These are phyloP conservation scores for Bacidia rubella DNA, from an alignment of 495 filamentous ascomycete species.

Conservation along the genomic window DNA sequence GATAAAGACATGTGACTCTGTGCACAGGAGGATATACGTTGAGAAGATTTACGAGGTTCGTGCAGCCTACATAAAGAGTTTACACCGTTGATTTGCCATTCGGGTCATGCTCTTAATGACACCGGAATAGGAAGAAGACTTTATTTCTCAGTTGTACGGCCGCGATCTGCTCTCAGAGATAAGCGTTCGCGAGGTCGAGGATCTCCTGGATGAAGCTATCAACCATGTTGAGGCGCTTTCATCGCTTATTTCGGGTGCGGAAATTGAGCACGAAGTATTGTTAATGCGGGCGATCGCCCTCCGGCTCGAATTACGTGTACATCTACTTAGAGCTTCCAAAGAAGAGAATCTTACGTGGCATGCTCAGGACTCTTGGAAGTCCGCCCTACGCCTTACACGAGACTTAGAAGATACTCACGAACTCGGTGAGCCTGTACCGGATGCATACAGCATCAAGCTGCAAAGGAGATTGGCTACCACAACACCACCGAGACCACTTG, in stretches of 20 bases:
- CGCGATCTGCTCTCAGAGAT: slow-evolving; percentile 57
- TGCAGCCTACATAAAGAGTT: slow-evolving; percentile 5
- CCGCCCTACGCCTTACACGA: too few relatives aligned
- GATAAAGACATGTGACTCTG: slow-evolving; percentile 69
- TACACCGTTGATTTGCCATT: neutral
- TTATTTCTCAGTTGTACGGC: slow-evolving; percentile 79
- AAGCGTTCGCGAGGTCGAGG: slow-evolving; percentile 39
- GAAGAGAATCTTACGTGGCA: too few relatives aligned
- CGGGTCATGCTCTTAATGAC: slow-evolving; percentile 19
- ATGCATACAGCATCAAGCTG: slow-evolving; percentile 78
- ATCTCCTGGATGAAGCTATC: slow-evolving; percentile 47
- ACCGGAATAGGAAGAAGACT: slow-evolving; percentile 75
- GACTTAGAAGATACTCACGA: slow-evolving; percentile 29
- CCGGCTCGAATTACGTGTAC: too few relatives aligned
- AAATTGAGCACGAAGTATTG: too few relatives aligned
- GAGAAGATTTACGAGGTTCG: slow-evolving; percentile 82
- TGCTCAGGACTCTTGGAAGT: too few relatives aligned
- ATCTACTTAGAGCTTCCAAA: too few relatives aligned
- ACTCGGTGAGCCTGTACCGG: slow-evolving; percentile 52
- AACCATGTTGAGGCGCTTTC: slow-evolving; percentile 38
- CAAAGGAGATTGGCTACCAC: slow-evolving; percentile 83
- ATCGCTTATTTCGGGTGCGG: too few relatives aligned
- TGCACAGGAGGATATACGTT: slow-evolving; percentile 54
- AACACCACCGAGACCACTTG: slow-evolving; percentile 82
- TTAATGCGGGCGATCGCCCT: too few relatives aligned